These are phyloP conservation scores for Pythium phragmitis DNA, from an alignment of 352 stramenopile genomes.

Conservation along the genomic window DNA sequence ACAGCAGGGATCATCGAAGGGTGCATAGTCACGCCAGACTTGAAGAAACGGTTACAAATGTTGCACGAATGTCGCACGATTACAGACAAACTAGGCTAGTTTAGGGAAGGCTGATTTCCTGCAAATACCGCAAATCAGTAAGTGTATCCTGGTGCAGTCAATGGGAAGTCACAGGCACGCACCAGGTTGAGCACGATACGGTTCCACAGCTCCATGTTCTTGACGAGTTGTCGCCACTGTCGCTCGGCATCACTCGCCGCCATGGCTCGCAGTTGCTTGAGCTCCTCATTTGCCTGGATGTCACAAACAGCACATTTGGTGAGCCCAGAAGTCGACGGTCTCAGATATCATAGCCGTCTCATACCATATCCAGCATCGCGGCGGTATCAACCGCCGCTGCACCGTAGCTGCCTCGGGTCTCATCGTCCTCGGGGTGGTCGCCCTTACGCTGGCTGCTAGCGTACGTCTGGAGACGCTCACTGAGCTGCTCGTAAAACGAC, in stretches of 20 bases:
- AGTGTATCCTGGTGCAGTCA: not conserved
- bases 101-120: conserved; percentile 7
- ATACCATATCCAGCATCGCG: conserved; percentile 41
- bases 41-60: conserved; percentile 1
- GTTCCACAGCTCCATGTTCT: conserved; percentile 87
- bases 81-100: not conserved
- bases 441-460: conserved; percentile 22
- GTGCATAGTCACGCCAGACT: not conserved
- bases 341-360: not conserved
- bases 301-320: not conserved
- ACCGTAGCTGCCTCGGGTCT: conserved; percentile 7
- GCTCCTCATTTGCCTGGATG: conserved; percentile 43
- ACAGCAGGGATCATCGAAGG: conserved; percentile 1
- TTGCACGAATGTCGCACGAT: conserved; percentile 6
- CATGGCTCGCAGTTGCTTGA: conserved; percentile 32
- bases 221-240: conserved; percentile 77
- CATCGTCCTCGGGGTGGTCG: conserved; percentile 9
- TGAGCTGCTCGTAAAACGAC: conserved; percentile 65
- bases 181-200: conserved; percentile 84
- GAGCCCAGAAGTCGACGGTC: not conserved
- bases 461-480: conserved; percentile 41
- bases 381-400: conserved; percentile 4
- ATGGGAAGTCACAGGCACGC: not conserved
- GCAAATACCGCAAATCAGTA: not conserved
- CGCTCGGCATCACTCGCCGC: conserved; percentile 42